Evolutionary conservation across 805 yeast genomes (phyloP).

Genomic region (Nakazawaea sp.): DNA sequence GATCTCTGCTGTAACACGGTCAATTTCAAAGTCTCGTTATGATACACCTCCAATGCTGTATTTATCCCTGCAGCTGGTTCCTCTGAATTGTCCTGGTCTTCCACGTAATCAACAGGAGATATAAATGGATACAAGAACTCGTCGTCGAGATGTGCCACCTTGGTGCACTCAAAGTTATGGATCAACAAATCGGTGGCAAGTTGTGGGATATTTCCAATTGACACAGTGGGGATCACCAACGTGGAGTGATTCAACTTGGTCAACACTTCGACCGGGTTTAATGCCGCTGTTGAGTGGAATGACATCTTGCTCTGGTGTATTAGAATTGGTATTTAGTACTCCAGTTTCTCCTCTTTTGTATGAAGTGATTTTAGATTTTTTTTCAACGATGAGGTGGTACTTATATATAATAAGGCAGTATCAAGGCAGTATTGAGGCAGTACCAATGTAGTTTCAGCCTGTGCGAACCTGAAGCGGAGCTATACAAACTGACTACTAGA

Average conservation of each 20-base stretch:
- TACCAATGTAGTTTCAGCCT: too few species aligned
- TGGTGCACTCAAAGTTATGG: slow-evolving; percentile 47
- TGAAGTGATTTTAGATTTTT: too few species aligned
- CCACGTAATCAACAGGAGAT: slow-evolving; percentile 60
- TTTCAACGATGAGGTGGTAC: too few species aligned
- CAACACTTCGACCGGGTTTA: slow-evolving; percentile 17
- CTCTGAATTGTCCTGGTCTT: slow-evolving; percentile 13
- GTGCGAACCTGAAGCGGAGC: too few species aligned
- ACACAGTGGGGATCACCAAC: slow-evolving; percentile 66
- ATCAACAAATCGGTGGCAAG: slow-evolving; percentile 66
- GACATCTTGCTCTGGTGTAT: too few species aligned
- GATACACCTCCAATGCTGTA: slow-evolving; percentile 62
- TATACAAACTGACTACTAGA: too few species aligned
- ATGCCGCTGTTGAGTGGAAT: slow-evolving; percentile 15
- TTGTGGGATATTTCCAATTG: slow-evolving; percentile 90
- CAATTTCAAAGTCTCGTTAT: slow-evolving; percentile 29
- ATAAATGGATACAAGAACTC: slow-evolving; percentile 70
- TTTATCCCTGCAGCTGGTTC: slow-evolving; percentile 31
- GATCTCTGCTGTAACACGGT: slow-evolving; percentile 76
- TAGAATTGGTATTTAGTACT: too few species aligned
- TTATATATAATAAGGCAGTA: too few species aligned
- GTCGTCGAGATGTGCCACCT: slow-evolving; percentile 53
- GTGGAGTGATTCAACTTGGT: slow-evolving; percentile 25
- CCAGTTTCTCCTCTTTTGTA: too few species aligned
- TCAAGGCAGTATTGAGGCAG: too few species aligned